Evolutionary conservation across 345 rosid species (phyloP).

Genomic region (Salix koriyanagi): DNA sequence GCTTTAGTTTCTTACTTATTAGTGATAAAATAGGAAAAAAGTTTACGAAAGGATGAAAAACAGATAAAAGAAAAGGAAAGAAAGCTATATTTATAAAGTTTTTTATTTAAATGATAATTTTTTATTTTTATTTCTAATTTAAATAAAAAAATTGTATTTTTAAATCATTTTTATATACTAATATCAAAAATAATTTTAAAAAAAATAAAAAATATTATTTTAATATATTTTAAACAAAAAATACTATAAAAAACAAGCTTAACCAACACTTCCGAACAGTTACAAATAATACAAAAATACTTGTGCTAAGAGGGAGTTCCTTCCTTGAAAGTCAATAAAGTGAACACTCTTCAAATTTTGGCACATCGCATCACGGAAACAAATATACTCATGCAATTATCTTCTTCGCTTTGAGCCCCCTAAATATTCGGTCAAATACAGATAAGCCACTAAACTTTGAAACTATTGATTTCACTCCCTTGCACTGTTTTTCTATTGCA

Average conservation of each 20-base stretch:
- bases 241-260: background rate
- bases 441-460: no score
- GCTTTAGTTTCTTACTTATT: no score
- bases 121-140: no score
- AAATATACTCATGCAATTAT: constrained; percentile 19
- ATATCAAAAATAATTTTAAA: background rate
- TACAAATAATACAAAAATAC: constrained; percentile 33
- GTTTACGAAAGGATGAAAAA: constrained; percentile 15
- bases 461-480: no score
- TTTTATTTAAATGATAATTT: no score
- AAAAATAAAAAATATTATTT: background rate
- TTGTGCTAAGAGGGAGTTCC: constrained; percentile 1
- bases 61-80: background rate
- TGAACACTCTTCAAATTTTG: constrained; percentile 22
- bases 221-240: no score
- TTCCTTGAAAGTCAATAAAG: constrained; percentile 35
- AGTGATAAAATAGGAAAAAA: no score
- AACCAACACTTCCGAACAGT: background rate
- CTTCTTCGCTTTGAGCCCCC: background rate
- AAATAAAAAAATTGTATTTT: no score
- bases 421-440: no score
- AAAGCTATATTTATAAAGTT: no score
- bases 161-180: background rate
- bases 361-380: constrained; percentile 17
- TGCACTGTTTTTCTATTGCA: no score